Conservation (phyloP, 179 eudicot species). For the Beta corolliflora region DNA sequence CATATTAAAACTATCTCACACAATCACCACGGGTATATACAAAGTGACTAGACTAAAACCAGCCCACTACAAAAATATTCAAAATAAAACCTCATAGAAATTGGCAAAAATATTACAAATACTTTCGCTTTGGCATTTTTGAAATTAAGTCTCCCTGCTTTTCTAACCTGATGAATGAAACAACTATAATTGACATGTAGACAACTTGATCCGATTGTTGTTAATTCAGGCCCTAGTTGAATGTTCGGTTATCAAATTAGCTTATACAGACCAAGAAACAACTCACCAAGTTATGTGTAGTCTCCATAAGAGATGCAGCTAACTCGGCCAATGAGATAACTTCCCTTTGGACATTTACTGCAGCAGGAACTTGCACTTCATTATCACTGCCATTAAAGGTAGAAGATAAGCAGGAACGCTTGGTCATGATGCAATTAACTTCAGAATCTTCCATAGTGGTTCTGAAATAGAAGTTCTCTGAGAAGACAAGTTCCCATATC, state of each 20-base stretch:
- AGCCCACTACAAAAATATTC: slow-evolving; percentile 8
- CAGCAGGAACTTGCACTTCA: slow-evolving; percentile 36
- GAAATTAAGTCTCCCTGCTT: background rate
- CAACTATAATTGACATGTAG: background rate
- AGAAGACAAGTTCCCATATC: slow-evolving; percentile 88
- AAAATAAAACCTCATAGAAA: background rate
- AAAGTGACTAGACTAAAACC: slow-evolving; percentile 2
- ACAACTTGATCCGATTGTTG: slow-evolving; percentile 1
- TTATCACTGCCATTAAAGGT: slow-evolving; percentile 29
- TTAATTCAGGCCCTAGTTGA: background rate
- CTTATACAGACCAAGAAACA: background rate
- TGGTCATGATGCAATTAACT: slow-evolving; percentile 35
- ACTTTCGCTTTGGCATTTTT: background rate
- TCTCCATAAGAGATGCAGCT: slow-evolving; percentile 72
- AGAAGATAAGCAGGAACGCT: slow-evolving; percentile 32
- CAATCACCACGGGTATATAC: background rate
- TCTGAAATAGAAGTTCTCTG: slow-evolving; percentile 83
- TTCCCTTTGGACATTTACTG: slow-evolving; percentile 64
- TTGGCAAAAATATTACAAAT: background rate
- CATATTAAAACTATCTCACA: background rate
- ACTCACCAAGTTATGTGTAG: slow-evolving; percentile 80
- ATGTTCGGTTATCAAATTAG: slow-evolving; percentile 1
- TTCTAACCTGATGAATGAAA: slow-evolving; percentile 1
- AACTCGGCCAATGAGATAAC: slow-evolving; percentile 76
- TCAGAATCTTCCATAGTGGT: slow-evolving; percentile 42